Conservation (phyloP, 129 eudicot species). For the Dittrichia graveolens region DNA sequence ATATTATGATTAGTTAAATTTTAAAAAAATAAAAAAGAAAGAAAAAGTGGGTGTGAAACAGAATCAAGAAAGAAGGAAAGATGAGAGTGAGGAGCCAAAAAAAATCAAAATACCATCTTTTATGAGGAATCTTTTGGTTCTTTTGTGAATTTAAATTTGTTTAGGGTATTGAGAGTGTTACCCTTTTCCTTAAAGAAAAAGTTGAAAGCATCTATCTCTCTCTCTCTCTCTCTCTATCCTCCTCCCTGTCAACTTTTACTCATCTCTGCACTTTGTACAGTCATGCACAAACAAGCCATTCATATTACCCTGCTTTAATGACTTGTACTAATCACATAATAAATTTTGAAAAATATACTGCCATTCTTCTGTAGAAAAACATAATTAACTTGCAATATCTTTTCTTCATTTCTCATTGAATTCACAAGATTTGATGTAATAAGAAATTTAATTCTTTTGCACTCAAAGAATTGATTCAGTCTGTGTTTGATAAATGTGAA, state of each 20-base stretch:
- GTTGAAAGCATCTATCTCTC: conserved; percentile 42
- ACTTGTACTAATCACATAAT: conserved; percentile 23
- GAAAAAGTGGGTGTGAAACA: conserved; percentile 26
- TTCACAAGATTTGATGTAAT: not conserved
- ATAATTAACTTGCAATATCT: not conserved
- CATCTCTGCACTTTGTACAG: conserved; percentile 41
- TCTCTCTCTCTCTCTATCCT: not conserved
- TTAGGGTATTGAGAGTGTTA: conserved; percentile 13
- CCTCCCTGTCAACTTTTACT: conserved; percentile 28
- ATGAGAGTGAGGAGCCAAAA: conserved; percentile 28
- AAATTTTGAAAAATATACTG: conserved; percentile 8
- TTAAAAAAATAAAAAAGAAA: conserved; percentile 8
- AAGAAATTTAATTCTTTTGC: conserved; percentile 7
- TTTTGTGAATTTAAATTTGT: conserved; percentile 17
- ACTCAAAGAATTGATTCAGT: conserved; percentile 18
- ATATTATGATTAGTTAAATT: conserved; percentile 7
- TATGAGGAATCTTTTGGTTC: conserved; percentile 31
- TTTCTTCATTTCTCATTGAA: not conserved
- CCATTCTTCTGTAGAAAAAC: not conserved
- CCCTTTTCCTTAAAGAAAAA: conserved; percentile 49
- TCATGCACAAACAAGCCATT: conserved; percentile 43
- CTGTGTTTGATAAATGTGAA: not conserved
- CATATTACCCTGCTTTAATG: conserved; percentile 26
- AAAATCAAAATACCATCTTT: conserved; percentile 30
- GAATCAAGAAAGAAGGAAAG: conserved; percentile 16